phyloP scores from a whole-genome alignment of 495 filamentous ascomycete species.

The Penicillium riverlandense region DNA sequence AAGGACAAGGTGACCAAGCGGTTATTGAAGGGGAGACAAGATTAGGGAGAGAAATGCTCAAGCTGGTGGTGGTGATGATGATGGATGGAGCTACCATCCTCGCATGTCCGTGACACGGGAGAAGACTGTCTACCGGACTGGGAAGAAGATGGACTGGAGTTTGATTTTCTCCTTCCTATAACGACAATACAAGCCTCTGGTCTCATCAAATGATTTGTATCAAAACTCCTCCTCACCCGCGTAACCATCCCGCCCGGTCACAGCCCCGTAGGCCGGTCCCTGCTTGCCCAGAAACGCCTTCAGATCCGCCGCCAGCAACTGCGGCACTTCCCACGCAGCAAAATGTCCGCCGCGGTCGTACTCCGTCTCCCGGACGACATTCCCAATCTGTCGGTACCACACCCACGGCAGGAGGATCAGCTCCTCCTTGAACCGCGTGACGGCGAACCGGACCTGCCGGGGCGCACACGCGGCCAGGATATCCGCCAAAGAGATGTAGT shows the following conservation, averaged over 20 bases:
- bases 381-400: constrained; percentile 34
- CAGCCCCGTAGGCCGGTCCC: constrained; percentile 32
- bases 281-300: constrained; percentile 35
- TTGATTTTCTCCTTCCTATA: constrained; percentile 12
- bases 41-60: constrained; percentile 32
- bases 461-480: constrained; percentile 10
- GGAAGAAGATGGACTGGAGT: neutral
- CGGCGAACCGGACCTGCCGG: constrained; percentile 28
- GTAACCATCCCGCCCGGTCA: constrained; percentile 29
- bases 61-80: too few species aligned
- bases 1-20: constrained; percentile 99
- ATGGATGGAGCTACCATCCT: too few species aligned
- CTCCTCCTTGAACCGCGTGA: constrained; percentile 39
- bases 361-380: constrained; percentile 34
- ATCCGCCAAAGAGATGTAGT: constrained; percentile 10
- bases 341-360: constrained; percentile 45
- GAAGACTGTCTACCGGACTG: constrained; percentile 4
- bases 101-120: too few species aligned
- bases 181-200: constrained; percentile 24
- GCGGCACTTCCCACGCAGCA: constrained; percentile 43
- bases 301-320: constrained; percentile 33
- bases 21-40: constrained; percentile 84
- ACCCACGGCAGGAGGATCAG: constrained; percentile 29
- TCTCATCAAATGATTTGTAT: constrained; percentile 48
- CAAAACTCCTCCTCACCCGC: constrained; percentile 1